Percentiles rank a stretch among this genome's conserved stretches.
These are phyloP conservation scores for Cadophora sp. DNA, from an alignment of 2,329 filamentous ascomycete genomes.

Conservation along the genomic window DNA sequence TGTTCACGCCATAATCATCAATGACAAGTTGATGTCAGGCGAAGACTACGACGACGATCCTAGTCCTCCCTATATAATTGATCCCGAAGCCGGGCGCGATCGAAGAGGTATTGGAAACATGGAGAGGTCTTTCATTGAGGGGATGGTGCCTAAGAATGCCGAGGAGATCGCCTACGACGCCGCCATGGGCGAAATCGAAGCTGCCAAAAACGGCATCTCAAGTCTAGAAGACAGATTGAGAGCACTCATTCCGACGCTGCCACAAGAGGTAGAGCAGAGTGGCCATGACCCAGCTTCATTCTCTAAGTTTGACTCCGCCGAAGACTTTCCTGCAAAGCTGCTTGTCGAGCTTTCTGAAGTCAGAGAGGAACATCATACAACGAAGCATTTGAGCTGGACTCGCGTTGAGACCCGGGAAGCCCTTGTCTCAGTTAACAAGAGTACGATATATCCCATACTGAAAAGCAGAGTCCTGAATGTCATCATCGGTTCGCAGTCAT, in stretches of 20 bases:
- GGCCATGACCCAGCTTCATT: no score
- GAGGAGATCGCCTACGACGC: neutral
- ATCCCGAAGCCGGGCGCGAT: neutral
- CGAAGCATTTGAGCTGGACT: neutral
- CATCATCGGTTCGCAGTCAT: neutral
- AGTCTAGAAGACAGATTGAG: neutral
- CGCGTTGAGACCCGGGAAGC: neutral
- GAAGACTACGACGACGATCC: no score
- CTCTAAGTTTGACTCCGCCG: neutral
- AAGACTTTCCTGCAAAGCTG: neutral
- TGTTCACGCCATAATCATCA: no score
- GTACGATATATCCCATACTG: neutral
- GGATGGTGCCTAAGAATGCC: neutral
- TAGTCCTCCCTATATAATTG: neutral
- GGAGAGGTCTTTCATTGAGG: neutral
- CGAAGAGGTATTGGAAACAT: neutral
- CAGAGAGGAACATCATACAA: neutral
- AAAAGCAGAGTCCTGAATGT: neutral
- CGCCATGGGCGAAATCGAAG: neutral
- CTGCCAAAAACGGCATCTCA: neutral
- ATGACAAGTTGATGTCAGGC: no score
- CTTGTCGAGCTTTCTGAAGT: neutral
- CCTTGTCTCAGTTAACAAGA: neutral
- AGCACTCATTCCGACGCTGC: neutral
- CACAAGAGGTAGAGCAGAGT: neutral